Conservation (phyloP, 306 rosid species). For the Adenanthera pavonina region DNA sequence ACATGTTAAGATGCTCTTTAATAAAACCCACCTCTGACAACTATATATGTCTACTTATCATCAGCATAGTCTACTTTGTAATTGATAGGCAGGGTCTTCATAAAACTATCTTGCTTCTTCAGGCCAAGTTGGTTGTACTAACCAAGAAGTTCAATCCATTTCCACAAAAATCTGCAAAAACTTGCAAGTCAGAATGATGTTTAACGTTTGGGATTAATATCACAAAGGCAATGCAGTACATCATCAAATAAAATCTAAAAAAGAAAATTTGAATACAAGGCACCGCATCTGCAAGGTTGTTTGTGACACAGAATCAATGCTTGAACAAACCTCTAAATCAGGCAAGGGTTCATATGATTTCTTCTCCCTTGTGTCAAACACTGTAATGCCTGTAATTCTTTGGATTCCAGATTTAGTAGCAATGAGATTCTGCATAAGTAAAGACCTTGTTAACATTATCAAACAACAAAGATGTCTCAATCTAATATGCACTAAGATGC, state of each 20-base stretch:
- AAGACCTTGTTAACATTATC: slow-evolving; percentile 21
- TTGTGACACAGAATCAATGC: slow-evolving; percentile 24
- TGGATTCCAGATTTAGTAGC: slow-evolving; percentile 95
- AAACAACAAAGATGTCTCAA: slow-evolving; percentile 24
- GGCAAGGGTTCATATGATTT: slow-evolving; percentile 79
- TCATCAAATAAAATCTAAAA: not conserved
- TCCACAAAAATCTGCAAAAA: slow-evolving; percentile 83
- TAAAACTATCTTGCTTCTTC: not conserved
- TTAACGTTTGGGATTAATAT: slow-evolving; percentile 23
- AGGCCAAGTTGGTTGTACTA: slow-evolving; percentile 18
- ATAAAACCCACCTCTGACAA: not conserved
- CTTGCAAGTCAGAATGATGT: slow-evolving; percentile 36
- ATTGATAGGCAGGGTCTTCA: not conserved
- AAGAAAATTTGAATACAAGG: slow-evolving; percentile 2
- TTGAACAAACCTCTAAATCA: slow-evolving; percentile 79
- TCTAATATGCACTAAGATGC: slow-evolving; percentile 19
- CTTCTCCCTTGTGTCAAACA: slow-evolving; percentile 73
- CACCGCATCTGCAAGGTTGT: slow-evolving; percentile 4
- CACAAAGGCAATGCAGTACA: slow-evolving; percentile 6
- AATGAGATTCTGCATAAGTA: slow-evolving; percentile 75
- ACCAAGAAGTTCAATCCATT: slow-evolving; percentile 53
- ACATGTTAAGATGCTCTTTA: not conserved
- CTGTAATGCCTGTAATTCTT: slow-evolving; percentile 83
- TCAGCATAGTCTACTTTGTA: not conserved
- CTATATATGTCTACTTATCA: not conserved